Evolutionary conservation across 1,284 basidiomycete species (phyloP).

Genomic region (Rhodotorula sp.): DNA sequence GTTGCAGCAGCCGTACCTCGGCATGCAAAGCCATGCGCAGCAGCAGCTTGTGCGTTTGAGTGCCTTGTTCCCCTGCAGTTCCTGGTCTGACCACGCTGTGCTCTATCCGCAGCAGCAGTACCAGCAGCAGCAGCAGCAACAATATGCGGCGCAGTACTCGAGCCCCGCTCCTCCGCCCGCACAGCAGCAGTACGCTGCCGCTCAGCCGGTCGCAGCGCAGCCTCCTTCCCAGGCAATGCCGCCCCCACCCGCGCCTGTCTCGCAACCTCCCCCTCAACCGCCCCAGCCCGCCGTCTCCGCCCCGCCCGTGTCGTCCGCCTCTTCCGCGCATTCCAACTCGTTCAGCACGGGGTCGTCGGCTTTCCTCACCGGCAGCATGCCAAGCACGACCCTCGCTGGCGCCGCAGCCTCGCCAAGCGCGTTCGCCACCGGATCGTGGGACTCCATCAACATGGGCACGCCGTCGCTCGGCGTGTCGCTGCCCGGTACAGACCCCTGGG

Average conservation of each 20-base stretch:
- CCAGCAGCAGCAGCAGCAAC: constrained; percentile 7
- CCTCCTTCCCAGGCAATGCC: no score
- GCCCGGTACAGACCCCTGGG: constrained; percentile 13
- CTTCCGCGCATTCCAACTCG: background rate
- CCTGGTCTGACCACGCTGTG: background rate
- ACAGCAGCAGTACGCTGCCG: constrained; percentile 5
- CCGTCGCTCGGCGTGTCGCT: constrained; percentile 17
- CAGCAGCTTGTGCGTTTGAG: background rate
- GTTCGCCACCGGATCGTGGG: constrained; percentile 12
- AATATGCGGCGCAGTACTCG: background rate
- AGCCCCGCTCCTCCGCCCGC: no score
- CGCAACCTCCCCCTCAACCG: background rate
- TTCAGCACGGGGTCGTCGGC: background rate
- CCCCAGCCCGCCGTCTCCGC: background rate
- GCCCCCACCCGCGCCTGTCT: no score
- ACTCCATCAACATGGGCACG: constrained; percentile 22
- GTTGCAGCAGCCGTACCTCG: background rate
- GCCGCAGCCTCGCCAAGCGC: background rate
- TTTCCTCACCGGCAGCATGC: background rate
- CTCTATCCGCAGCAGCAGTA: background rate
- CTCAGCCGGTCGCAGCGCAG: no score
- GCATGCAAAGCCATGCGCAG: background rate
- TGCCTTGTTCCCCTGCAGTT: no score
- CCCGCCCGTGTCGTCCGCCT: background rate
- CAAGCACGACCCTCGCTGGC: constrained; percentile 13